These are phyloP conservation scores for Crithidia thermophila DNA, from an alignment of 208 protist genomes.

Conservation along the genomic window DNA sequence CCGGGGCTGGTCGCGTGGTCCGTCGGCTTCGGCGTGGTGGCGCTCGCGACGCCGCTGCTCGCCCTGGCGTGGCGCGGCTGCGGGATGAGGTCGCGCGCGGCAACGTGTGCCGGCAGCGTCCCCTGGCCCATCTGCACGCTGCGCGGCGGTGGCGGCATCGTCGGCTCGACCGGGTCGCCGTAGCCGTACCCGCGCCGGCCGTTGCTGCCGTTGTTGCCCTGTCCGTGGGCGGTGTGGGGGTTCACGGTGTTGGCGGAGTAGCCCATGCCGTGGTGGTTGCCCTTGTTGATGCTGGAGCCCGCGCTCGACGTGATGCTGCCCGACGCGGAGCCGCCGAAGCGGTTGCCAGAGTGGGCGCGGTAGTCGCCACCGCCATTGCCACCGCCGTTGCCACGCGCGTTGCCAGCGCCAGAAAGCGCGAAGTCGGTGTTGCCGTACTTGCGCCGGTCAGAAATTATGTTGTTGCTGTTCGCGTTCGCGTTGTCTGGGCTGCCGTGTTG, in stretches of 20 bases:
- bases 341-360: constrained; percentile 11
- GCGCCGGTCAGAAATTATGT: constrained; percentile 11
- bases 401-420: neutral
- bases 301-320: constrained; percentile 14
- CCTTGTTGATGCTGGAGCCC: constrained; percentile 10
- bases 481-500: constrained; percentile 12
- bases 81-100: constrained; percentile 24
- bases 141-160: constrained; percentile 32
- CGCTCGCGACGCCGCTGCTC: neutral
- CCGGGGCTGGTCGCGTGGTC: neutral
- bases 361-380: neutral
- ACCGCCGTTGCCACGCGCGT: constrained; percentile 4
- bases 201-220: constrained; percentile 1
- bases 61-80: constrained; percentile 30
- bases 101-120: constrained; percentile 10
- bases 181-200: constrained; percentile 5
- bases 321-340: constrained; percentile 17
- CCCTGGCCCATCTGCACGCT: constrained; percentile 37
- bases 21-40: constrained; percentile 4
- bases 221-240: neutral
- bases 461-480: constrained; percentile 9
- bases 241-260: constrained; percentile 7
- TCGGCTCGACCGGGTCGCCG: constrained; percentile 14
- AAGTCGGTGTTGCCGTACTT: constrained; percentile 16
- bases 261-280: constrained; percentile 18